Base-by-base conservation (phyloP, 2,329 filamentous ascomycete genomes). In the Curvularia eragrostidis region DNA sequence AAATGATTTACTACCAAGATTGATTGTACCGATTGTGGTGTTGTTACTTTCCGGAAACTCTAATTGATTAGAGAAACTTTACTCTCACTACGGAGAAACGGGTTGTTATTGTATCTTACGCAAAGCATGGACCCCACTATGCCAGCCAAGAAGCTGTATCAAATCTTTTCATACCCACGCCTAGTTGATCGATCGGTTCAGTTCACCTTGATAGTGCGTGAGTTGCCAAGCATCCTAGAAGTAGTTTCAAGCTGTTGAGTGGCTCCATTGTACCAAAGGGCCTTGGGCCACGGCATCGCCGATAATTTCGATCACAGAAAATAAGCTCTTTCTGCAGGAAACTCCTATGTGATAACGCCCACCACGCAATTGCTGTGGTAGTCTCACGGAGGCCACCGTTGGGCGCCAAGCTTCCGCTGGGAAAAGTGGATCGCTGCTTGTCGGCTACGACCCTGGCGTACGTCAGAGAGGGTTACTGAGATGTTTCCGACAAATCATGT, bases 391-490 rank as follows among this genome's bases (percentile, higher is more conserved):
- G n/a, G 36, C 36, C 34, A 42, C 50, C 36, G 52, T 56, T 49
- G 49, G 28, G 53, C 56, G 67, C 68, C 68, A 71, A 72, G 69
- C 47, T 58, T 61, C 68, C 64, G 63, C 66, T 50, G 59, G 54
- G 52, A 59, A 47, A 66, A 59, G 58, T 66, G 63, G 64, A 64
- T 53, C 48, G 36, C 19, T 8, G 46, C 39, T 28, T 48, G 52
- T 49, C 24, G 57, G 63, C 59, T 59, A 65, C 61, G 50, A 54
- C 24, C 65, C 58, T 47, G 69, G 68, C 69, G 63, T 65, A 72
- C 69, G 69, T 72, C 68, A 72, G 56, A 30, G 34, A 47, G 50
- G 39, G 36, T 41, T 43, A 34, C 46, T 34, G 43, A 30, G 42
- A 10, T 24, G 2, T 3, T 54, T 52, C 61, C 58, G 57, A 54